Percentiles rank a stretch among this genome's conserved stretches.
These are phyloP conservation scores for Verticillium klebahnii DNA, from an alignment of 2,329 filamentous ascomycete species.

Conservation along the genomic window DNA sequence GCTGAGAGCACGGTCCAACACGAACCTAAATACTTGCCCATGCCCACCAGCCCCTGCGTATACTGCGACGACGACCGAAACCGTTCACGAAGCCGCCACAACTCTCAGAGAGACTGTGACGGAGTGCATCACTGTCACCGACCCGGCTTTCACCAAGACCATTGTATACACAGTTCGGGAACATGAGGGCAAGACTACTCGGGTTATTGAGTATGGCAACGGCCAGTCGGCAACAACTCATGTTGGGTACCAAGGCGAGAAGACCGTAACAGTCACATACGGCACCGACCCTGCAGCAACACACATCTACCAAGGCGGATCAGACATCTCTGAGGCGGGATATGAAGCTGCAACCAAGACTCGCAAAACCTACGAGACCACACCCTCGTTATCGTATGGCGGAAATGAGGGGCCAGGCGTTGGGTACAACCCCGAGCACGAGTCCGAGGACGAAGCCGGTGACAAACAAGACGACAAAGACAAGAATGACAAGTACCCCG, in stretches of 20 bases:
- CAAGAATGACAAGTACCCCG: background rate
- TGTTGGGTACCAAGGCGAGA: background rate
- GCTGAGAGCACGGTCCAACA: slow-evolving; percentile 5
- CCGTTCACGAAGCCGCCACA: slow-evolving; percentile 3
- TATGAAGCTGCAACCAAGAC: background rate
- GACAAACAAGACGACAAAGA: background rate
- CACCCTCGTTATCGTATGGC: background rate
- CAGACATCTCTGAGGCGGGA: background rate
- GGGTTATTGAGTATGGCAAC: background rate
- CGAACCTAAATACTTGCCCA: slow-evolving; percentile 10
- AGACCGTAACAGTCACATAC: slow-evolving; percentile 13
- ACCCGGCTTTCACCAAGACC: slow-evolving; percentile 12
- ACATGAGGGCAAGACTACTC: slow-evolving; percentile 17
- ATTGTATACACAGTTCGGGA: slow-evolving; percentile 18
- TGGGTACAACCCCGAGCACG: background rate
- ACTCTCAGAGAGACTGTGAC: slow-evolving; percentile 21
- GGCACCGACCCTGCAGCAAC: background rate
- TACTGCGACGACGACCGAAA: background rate
- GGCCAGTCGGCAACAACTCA: background rate
- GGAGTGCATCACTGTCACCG: slow-evolving; percentile 15
- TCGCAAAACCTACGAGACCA: background rate
- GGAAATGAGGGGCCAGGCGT: slow-evolving; percentile 3
- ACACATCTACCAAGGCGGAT: background rate
- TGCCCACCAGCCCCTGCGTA: slow-evolving; percentile 9
- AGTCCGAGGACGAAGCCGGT: background rate